These are phyloP conservation scores for Mortierella polycephala DNA, from an alignment of 371 early-diverging fungal genomes.

Conservation along the genomic window DNA sequence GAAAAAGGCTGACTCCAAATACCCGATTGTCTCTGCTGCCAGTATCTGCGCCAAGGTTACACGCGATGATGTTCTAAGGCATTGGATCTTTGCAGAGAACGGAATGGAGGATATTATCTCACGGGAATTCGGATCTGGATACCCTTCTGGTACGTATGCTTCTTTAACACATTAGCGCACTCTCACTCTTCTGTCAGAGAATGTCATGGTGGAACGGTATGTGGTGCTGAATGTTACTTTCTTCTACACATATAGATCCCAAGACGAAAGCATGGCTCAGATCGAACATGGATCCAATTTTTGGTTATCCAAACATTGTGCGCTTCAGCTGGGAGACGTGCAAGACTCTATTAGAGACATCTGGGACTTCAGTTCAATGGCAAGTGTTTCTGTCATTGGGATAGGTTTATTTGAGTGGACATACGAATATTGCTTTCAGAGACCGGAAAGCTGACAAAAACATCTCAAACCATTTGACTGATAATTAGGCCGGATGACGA, in stretches of 20 bases:
- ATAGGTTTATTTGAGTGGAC: background rate
- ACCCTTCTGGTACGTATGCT: conserved; percentile 79
- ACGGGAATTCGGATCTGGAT: conserved; percentile 93
- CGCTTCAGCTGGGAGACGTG: conserved; percentile 98
- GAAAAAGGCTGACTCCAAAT: conserved; percentile 97
- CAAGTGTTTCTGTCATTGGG: conserved; percentile 2
- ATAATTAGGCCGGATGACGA: conserved; percentile 35
- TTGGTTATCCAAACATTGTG: conserved; percentile 94
- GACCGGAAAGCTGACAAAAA: background rate
- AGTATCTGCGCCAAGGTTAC: conserved; percentile 99
- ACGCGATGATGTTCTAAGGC: conserved; percentile 85
- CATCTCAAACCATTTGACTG: too few relatives aligned
- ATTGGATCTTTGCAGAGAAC: conserved; percentile 87
- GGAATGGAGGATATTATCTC: conserved; percentile 59
- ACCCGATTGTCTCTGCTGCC: conserved; percentile 98
- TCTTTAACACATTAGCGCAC: background rate
- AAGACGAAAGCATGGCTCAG: conserved; percentile 93
- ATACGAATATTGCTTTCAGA: background rate
- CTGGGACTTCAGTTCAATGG: conserved; percentile 53
- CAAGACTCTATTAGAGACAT: conserved; percentile 72
- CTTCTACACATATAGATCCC: conserved; percentile 74
- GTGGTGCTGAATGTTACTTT: background rate
- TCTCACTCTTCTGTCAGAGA: background rate
- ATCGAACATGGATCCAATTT: conserved; percentile 82
- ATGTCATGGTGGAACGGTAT: background rate